These are phyloP conservation scores for Mycena rebaudengoi DNA, from an alignment of 768 basidiomycete genomes.

Conservation along the genomic window DNA sequence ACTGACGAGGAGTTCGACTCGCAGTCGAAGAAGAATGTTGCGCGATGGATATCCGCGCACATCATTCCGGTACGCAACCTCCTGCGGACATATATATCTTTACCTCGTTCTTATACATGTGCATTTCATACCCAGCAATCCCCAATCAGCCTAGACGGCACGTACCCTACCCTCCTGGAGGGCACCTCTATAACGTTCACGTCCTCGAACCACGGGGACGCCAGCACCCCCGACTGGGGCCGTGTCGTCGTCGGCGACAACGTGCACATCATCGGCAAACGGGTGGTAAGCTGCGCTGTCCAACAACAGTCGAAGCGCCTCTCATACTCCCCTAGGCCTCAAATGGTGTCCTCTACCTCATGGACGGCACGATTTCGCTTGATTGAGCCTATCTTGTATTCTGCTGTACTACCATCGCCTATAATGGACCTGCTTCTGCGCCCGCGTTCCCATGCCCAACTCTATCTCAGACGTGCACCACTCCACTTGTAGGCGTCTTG, in stretches of 20 bases:
- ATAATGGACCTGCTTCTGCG: too few relatives aligned
- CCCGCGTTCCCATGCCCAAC: too few relatives aligned
- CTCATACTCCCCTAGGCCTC: conserved; percentile 40
- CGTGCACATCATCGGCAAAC: conserved; percentile 63
- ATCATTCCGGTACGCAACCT: conserved; percentile 75
- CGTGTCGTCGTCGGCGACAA: conserved; percentile 64
- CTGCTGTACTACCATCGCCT: conserved; percentile 5
- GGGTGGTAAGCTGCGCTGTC: conserved; percentile 56
- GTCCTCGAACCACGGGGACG: conserved; percentile 42
- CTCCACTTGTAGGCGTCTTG: too few relatives aligned
- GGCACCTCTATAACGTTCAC: conserved; percentile 67
- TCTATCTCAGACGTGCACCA: too few relatives aligned
- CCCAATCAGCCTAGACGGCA: conserved; percentile 53
- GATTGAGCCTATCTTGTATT: conserved; percentile 24
- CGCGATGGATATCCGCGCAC: conserved; percentile 84
- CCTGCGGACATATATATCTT: background rate
- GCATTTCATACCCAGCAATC: conserved; percentile 47
- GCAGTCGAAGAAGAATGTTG: conserved; percentile 70
- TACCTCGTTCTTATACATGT: too few relatives aligned
- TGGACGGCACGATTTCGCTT: conserved; percentile 47
- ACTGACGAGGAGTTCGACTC: conserved; percentile 74
- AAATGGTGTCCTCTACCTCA: conserved; percentile 54
- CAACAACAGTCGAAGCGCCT: background rate
- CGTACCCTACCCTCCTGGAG: conserved; percentile 67
- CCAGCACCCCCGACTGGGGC: conserved; percentile 61